Evolutionary conservation across 1,284 basidiomycete species (phyloP), one percentile per base, ranked within the genome.

Genomic region (Leccinum pallidistipes): DNA sequence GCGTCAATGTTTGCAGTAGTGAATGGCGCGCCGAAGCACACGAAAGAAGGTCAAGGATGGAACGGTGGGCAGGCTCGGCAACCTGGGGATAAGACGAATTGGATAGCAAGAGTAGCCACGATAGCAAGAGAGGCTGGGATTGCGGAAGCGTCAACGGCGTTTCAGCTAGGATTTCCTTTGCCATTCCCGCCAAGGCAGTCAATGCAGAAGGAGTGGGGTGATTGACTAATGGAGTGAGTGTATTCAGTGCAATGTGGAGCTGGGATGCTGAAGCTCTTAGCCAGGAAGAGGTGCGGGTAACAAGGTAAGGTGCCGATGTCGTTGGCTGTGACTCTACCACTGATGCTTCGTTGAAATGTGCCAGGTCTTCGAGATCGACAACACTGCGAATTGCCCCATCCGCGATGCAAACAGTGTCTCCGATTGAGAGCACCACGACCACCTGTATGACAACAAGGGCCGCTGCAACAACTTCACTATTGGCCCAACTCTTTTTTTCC

Each of bases 181-280:
- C 85, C 66, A 92, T 83, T 1, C 74, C 70, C 24, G 79, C 78
- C 3, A 95, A 76, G 0, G 84, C 85, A 16, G 76, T 65, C 14
- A 90, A 81, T 6, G 90, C 91, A 7, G 77, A 72, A 4, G 84
- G 80, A 9, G 81, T 91, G 54, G 86, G 88, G 76, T 90, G 92
- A 11, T 82, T 85, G 53, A 83, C 78, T 50, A 86, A 79, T 21
- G 83, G 83, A 29, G 81, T 84, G 40, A 87, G 78, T 12, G 81
- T 80, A 71, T 86, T 90, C 59, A 86, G 78, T 40, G 84, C 87
- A 55, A 86, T 91, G 65, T 86, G 90, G 52, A 87, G 77, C 69
- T 88, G 91, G 40, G 84, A 82, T n/a, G 85, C 81, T 53, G 84
- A 89, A 21, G 79, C 86, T 31, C 79, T 81, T 57, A 89, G 75